phyloP scores from a whole-genome alignment of 371 early-diverging fungal genomes.

The Mucor plumbeus region DNA sequence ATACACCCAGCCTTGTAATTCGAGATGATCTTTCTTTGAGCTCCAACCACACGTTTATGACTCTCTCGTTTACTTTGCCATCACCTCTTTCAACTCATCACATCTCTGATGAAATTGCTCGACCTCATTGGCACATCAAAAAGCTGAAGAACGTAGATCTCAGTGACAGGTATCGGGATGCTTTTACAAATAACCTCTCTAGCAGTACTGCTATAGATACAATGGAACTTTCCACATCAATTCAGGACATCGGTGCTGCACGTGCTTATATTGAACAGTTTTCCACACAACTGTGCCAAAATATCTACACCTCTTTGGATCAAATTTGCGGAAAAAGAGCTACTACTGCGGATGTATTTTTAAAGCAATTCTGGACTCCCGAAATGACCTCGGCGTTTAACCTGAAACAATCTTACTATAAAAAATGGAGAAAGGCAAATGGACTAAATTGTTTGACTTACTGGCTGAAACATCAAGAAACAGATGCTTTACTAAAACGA shows the following conservation, averaged over 20 bases:
- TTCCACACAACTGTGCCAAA: neutral
- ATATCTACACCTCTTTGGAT: neutral
- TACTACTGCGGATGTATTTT: neutral
- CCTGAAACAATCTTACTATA: neutral
- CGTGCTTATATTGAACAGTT: neutral
- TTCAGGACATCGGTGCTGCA: no score
- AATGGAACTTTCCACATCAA: no score
- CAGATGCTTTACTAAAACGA: neutral
- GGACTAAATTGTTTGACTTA: neutral
- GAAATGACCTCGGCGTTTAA: neutral
- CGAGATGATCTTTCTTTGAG: no score
- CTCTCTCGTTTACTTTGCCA: no score
- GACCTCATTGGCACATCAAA: no score
- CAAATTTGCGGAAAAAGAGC: neutral
- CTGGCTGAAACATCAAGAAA: neutral
- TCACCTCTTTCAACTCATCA: no score
- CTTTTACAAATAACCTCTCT: no score
- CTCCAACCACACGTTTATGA: slow-evolving; percentile 1
- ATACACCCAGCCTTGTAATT: no score
- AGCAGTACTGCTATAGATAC: no score
- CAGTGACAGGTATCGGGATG: no score
- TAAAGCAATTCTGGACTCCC: neutral
- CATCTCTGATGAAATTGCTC: no score
- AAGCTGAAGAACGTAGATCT: no score
- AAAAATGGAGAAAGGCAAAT: neutral